Conservation (phyloP, 164 flowering plant species). For the Tinospora cordifolia region DNA sequence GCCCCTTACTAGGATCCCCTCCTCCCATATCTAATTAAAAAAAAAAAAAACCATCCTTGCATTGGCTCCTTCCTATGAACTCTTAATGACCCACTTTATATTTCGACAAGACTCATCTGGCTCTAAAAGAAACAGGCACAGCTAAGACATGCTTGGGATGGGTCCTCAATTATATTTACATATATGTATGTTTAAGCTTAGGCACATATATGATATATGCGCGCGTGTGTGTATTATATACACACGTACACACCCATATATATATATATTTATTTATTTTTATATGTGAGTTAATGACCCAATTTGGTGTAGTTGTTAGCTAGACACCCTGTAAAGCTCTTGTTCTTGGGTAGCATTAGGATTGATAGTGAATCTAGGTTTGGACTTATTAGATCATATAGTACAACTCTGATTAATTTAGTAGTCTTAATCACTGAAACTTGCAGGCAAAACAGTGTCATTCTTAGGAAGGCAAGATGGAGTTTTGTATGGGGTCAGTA, state of each 20-base stretch:
- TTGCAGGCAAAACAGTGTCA: neutral
- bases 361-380: constrained; percentile 1
- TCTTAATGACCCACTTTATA: constrained; percentile 5
- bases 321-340: constrained; percentile 6
- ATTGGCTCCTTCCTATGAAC: neutral
- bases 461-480: neutral
- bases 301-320: neutral
- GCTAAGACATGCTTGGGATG: neutral
- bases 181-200: no score
- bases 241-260: no score
- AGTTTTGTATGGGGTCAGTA: neutral
- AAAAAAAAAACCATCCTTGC: neutral
- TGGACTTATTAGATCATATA: neutral
- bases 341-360: neutral
- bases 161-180: constrained; percentile 6
- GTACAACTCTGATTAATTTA: constrained; percentile 2
- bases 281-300: neutral
- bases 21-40: neutral
- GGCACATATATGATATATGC: no score
- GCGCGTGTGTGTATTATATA: no score
- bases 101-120: neutral
- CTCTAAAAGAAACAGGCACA: constrained; percentile 1
- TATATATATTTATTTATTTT: no score
- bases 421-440: neutral
- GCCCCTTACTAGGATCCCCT: constrained; percentile 4